A percentile compares a stretch with the other conserved stretches of the same genome.
phyloP scores from a whole-genome alignment of 2,329 filamentous ascomycete genomes.

The Cladorrhinum sp. region DNA sequence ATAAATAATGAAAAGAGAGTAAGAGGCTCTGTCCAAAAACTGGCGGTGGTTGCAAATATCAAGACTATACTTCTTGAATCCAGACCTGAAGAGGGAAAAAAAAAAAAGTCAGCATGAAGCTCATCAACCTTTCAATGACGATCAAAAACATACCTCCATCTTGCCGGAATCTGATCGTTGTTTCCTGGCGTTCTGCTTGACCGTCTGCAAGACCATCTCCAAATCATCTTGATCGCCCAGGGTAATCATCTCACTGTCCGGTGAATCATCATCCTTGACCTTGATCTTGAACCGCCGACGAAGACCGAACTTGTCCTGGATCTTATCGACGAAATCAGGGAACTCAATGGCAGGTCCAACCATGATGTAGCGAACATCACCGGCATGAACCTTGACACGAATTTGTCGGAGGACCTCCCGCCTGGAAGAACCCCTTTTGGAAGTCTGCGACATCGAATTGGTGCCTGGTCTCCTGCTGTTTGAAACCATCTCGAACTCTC shows the following conservation, averaged over 20 bases:
- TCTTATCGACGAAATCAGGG: constrained; percentile 70
- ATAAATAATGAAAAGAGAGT: not conserved
- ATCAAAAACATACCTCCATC: constrained; percentile 74
- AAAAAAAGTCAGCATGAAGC: constrained; percentile 22
- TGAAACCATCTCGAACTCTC: constrained; percentile 76
- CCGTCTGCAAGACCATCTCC: constrained; percentile 75
- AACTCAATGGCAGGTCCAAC: constrained; percentile 71
- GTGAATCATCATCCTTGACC: constrained; percentile 73
- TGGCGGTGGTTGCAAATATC: not conserved
- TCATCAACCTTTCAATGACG: not conserved
- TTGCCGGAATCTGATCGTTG: constrained; percentile 82
- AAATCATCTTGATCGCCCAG: constrained; percentile 96
- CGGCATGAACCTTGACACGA: constrained; percentile 85
- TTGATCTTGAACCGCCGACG: constrained; percentile 81
- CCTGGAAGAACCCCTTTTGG: constrained; percentile 53
- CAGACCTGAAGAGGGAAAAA: constrained; percentile 34
- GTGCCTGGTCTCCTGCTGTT: constrained; percentile 45
- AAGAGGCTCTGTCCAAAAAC: constrained; percentile 16
- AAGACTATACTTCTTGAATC: constrained; percentile 33
- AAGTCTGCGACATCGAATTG: constrained; percentile 44
- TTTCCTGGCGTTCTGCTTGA: constrained; percentile 65
- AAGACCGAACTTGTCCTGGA: constrained; percentile 84
- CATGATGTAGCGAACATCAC: constrained; percentile 92
- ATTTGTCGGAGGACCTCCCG: constrained; percentile 71
- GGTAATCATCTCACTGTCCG: constrained; percentile 87